Base-by-base conservation (phyloP, 2,329 filamentous ascomycete genomes). In the Tolypocladium guangdongense region DNA sequence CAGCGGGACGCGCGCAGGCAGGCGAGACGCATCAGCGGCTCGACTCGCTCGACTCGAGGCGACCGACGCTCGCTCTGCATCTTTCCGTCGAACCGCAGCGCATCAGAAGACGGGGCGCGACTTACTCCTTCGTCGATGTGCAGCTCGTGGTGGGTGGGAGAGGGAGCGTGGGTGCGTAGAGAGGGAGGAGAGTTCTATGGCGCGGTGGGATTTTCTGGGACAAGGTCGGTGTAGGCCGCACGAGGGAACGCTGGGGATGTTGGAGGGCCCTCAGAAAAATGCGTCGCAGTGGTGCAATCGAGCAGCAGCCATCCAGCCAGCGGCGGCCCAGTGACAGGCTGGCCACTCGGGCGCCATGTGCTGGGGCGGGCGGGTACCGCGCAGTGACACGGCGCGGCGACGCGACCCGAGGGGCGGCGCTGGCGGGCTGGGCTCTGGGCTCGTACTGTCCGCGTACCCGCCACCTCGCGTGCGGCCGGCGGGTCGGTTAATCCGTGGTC, bases 111-210 rank as follows among this genome's bases (percentile, higher is more conserved):
- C 7, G 27, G 11, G 22, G 33, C 20, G 36, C 30, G 49, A 58
- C 56, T 58, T 58, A 58, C 56, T 58, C 56, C 45, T 55, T 55
- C 50, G 51, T 55, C 49, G 52, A 55, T 54, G 53, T 51, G 52
- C 49, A 51, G 45, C 41, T 52, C 52, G 53, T 35, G 50, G 46
- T 46, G 51, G 39, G 47, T n/a, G 47, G 36, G 54, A 49, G 53
- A 27, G 53, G 43, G 51, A 46, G 41, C n/a, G 43, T 46, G 53
- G 53, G 54, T 33, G 11, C 54, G 27, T 51, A 48, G 53, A 43
- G 49, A 50, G 55, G 41, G 45, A 50, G 53, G 51, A 43, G 52
- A 58, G 55, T 56, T 52, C 51, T 56, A 39, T 53, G 43, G 43
- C 43, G 18, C 27, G 3, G 53, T 55, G 53, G 55, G 37, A 35